Conservation (phyloP, 2,329 filamentous ascomycete genomes). For the Ilyonectria sp. region DNA sequence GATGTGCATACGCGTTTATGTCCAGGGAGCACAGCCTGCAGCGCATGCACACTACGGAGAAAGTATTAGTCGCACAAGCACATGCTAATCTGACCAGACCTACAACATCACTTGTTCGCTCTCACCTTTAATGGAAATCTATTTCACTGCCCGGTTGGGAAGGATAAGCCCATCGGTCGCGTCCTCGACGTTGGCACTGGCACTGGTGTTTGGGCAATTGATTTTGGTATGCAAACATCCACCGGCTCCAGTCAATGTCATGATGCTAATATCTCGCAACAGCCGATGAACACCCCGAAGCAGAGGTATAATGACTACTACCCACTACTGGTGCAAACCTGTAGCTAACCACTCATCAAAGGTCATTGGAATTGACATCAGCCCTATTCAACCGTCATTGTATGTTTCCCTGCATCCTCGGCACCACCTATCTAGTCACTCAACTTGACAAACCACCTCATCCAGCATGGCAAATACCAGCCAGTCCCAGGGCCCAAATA, state of each 20-base stretch:
- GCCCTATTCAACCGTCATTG: slow-evolving; percentile 58
- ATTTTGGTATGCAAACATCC: slow-evolving; percentile 53
- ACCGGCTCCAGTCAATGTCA: background rate
- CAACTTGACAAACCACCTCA: background rate
- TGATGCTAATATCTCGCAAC: slow-evolving; percentile 17
- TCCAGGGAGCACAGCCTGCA: no score
- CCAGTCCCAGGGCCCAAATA: background rate
- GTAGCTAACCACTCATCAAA: slow-evolving; percentile 17
- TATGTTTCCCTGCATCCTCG: slow-evolving; percentile 31
- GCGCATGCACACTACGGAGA: no score
- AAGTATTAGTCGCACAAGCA: background rate
- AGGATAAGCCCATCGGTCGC: slow-evolving; percentile 41
- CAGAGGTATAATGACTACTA: slow-evolving; percentile 39
- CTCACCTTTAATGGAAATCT: slow-evolving; percentile 53
- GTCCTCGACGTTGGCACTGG: slow-evolving; percentile 66
- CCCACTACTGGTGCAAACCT: rapidly evolving
- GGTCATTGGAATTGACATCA: slow-evolving; percentile 60
- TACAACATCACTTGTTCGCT: slow-evolving; percentile 55
- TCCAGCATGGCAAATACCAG: background rate
- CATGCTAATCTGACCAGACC: slow-evolving; percentile 38
- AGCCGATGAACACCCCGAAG: slow-evolving; percentile 51
- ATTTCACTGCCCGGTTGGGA: slow-evolving; percentile 45
- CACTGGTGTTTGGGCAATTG: slow-evolving; percentile 63
- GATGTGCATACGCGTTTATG: no score
- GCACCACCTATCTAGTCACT: no score